These are phyloP conservation scores for Pisolithus orientalis DNA, from an alignment of 768 basidiomycete genomes.

Conservation along the genomic window DNA sequence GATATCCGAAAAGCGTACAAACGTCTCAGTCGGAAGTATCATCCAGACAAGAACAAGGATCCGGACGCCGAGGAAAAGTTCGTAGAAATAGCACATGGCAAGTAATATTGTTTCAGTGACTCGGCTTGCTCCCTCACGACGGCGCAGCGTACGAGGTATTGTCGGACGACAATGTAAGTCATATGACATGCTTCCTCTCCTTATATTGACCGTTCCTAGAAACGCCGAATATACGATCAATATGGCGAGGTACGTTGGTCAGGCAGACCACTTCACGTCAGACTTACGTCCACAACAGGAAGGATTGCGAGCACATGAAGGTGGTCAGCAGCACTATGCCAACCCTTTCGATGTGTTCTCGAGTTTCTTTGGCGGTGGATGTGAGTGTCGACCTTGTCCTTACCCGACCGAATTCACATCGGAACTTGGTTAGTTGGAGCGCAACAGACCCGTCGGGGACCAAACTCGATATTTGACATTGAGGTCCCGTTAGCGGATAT, in stretches of 20 bases:
- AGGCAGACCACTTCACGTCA: neutral
- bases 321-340: slow-evolving; percentile 64
- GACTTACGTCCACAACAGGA: slow-evolving; percentile 44
- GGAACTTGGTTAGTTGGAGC: slow-evolving; percentile 14
- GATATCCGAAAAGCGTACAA: slow-evolving; percentile 93
- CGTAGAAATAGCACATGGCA: slow-evolving; percentile 87
- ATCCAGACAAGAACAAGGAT: slow-evolving; percentile 95
- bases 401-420: neutral
- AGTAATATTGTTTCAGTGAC: slow-evolving; percentile 15
- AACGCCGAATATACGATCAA: slow-evolving; percentile 89
- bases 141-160: slow-evolving; percentile 86
- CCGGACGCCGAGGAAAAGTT: slow-evolving; percentile 78
- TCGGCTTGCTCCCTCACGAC: slow-evolving; percentile 3
- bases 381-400: slow-evolving; percentile 35
- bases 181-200: neutral
- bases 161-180: slow-evolving; percentile 69
- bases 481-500: slow-evolving; percentile 86
- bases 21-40: slow-evolving; percentile 78
- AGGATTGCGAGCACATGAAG: slow-evolving; percentile 87
- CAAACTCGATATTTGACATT: slow-evolving; percentile 71
- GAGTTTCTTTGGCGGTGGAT: slow-evolving; percentile 83
- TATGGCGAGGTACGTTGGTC: slow-evolving; percentile 67
- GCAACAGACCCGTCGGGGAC: slow-evolving; percentile 64
- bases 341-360: slow-evolving; percentile 96
- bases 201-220: slow-evolving; percentile 39